Evolutionary conservation across 257 asterid genomes (phyloP), one percentile per base, ranked within the genome.

Genomic region (Vinca minor): DNA sequence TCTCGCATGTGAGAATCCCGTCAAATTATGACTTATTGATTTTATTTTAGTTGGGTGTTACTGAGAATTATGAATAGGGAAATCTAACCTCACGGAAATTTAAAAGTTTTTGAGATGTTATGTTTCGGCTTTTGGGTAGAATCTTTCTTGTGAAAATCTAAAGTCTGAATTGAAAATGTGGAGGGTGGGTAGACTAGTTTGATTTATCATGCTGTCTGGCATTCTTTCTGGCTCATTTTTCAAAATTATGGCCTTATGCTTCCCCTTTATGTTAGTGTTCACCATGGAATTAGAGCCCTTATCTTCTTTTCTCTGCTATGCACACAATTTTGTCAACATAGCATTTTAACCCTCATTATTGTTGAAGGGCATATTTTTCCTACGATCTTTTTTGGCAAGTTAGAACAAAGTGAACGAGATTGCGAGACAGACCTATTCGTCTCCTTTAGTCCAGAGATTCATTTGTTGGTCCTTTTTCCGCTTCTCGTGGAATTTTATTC

Each of bases 1-100:
- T 89, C 98, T 62, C 87, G 96, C 77, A 76, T 87, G 96, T 91
- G 73, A 84, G 94, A 69, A 32, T 67, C 55, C 56, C 48, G 2
- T 52, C 35, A 54, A 38, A 55, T 55, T 55, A 18, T 20, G 15
- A 55, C 13, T 3, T 13, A 52, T 26, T 21, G 14, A 26, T 3
- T 13, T 50, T 50, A 23, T 50, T 21, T 4, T 21, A 21, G 6
- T 1, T 2, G n/a, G n/a, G n/a, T n/a, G n/a, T 3, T 18, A 10
- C 23, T 31, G 25, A 17, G 52, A 23, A 50, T 50, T 21, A 23
- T 23, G 14, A 4, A 9, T 23, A 3, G 23, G 18, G 57, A 10
- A 20, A 21, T 49, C 15, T 0, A 21, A 49, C 25, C 21, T 49
- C 29, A 29, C 9, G 34, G 32, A 9, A 26, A 53, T 53, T 28